Conservation (phyloP, 768 basidiomycete genomes). For the Candolleomyces aberdarensis region DNA sequence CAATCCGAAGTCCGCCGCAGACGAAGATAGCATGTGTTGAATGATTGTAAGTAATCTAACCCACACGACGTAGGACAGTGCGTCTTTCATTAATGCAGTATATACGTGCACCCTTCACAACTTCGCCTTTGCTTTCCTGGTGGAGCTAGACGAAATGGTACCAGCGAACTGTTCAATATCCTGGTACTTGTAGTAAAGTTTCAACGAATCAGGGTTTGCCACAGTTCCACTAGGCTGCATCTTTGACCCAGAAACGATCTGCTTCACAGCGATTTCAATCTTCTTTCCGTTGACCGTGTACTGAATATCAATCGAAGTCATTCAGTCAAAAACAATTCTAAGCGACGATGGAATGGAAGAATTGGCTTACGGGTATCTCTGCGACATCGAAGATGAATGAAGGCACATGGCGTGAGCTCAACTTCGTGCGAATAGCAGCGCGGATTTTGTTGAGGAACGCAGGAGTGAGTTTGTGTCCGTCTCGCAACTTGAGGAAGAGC, state of each 20-base stretch:
- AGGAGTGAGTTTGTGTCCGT: constrained; percentile 41
- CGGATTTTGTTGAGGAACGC: constrained; percentile 49
- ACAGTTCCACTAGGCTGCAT: constrained; percentile 72
- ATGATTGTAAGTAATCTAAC: no score
- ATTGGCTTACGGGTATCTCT: constrained; percentile 62
- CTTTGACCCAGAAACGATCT: constrained; percentile 66
- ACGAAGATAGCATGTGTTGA: no score
- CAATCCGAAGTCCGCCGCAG: no score
- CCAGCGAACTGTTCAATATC: constrained; percentile 38
- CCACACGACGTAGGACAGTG: neutral
- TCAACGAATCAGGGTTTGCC: constrained; percentile 65
- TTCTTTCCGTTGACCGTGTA: constrained; percentile 79
- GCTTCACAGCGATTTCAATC: constrained; percentile 77
- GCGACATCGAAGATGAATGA: constrained; percentile 58
- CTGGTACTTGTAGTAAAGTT: constrained; percentile 61
- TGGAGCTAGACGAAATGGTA: neutral
- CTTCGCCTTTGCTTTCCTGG: constrained; percentile 11
- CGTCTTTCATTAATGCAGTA: neutral
- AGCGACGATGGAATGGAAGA: neutral
- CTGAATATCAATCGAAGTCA: constrained; percentile 29
- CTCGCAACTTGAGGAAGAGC: constrained; percentile 65
- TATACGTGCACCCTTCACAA: constrained; percentile 7
- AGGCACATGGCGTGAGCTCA: constrained; percentile 77
- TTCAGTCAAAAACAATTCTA: no score
- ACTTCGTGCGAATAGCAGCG: constrained; percentile 49